These are phyloP conservation scores for Tetraselmis striata DNA, from an alignment of 139 green algal species.

Conservation along the genomic window DNA sequence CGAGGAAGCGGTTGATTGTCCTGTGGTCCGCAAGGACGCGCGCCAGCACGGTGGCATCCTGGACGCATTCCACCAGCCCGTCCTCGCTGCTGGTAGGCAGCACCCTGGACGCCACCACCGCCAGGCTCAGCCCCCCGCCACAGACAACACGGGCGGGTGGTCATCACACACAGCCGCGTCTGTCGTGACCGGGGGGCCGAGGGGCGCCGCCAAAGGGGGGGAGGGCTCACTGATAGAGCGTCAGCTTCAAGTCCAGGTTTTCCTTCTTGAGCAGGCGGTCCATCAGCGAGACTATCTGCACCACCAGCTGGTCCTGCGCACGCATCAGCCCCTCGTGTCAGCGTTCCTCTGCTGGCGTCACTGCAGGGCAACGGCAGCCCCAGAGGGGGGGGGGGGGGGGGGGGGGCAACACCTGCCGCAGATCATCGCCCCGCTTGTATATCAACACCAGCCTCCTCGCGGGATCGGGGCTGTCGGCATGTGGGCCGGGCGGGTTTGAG, in stretches of 20 bases:
- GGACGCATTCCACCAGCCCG: constrained; percentile 93
- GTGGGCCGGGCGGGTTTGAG: too few relatives aligned
- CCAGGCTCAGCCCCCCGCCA: background rate
- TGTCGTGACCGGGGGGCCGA: too few relatives aligned
- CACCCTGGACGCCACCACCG: too few relatives aligned
- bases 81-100: constrained; percentile 73
- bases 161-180: too few relatives aligned
- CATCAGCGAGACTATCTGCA: constrained; percentile 94
- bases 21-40: constrained; percentile 73
- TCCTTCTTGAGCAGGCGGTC: constrained; percentile 92
- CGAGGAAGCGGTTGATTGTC: constrained; percentile 77
- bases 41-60: constrained; percentile 54
- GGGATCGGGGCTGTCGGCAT: too few relatives aligned
- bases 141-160: too few relatives aligned
- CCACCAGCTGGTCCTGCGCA: constrained; percentile 31
- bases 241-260: constrained; percentile 85
- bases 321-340: background rate
- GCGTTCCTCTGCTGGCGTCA: background rate
- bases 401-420: constrained; percentile 71
- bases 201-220: too few relatives aligned
- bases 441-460: constrained; percentile 62
- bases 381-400: background rate
- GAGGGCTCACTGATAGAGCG: constrained; percentile 72
- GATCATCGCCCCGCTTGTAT: constrained; percentile 97
- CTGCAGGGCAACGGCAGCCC: background rate